Evolutionary conservation across 2,329 filamentous ascomycete species (phyloP), one percentile per base, ranked within the genome.

Genomic region (Knufia fluminis): DNA sequence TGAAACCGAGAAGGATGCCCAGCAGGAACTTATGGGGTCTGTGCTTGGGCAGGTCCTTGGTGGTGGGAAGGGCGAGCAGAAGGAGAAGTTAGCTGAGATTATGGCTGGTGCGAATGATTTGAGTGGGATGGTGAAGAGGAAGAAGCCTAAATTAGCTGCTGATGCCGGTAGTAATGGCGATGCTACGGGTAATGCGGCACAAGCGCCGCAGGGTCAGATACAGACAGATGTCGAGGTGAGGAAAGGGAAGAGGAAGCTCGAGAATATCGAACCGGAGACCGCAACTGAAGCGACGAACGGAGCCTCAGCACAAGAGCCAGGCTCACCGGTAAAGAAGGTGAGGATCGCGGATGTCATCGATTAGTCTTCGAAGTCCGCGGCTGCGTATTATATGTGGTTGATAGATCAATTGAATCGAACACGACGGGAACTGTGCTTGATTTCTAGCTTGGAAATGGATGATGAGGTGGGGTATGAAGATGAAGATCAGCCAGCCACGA

Each of bases 21-120:
- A 40, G 59, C 64, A 68, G 20, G 59, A 59, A 8, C 51, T 67
- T 42, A 67, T 81, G 24, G 71, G 72, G 47, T 77, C 78, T 23
- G 67, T 82, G n/a, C 64, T 82, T 4, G 77, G 77, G 31, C 72
- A 75, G 39, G 70, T 82, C 33, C 65, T 81, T 3, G 77, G 77
- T 17, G 73, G 52, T 22, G 52, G 55, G 24, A 52, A 77, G 46
- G 33, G 33, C 9, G 71, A 76, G 41, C 73, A 79, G 58, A 70
- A 74, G 53, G 71, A 72, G 16, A 68, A 71, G 45, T 65, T 82
- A 20, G 72, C 76, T 19, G 72, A 79, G 53, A 77, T 72, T 9
- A 74, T 73, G 1, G 72, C 73, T 56, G 66, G 64, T 12, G 79
- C 79, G 4, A 82, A 76, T 42, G 79, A 83, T 60, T 66, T 83